Conservation (phyloP, 2,329 filamentous ascomycete species). For the Trichoderma cornu-damae region DNA sequence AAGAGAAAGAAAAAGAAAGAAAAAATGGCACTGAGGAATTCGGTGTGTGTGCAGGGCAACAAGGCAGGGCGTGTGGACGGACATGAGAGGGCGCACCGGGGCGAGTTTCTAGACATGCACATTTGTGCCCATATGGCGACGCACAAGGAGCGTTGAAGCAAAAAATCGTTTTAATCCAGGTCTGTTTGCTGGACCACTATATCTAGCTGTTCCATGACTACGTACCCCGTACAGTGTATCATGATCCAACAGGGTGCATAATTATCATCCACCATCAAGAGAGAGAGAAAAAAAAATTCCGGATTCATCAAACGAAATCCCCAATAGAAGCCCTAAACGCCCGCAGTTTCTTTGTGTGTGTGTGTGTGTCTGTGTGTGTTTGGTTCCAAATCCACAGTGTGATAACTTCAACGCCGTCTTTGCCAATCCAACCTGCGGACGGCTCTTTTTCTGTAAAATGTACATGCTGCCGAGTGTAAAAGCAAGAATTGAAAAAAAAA, state of each 20-base stretch:
- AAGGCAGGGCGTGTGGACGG: neutral
- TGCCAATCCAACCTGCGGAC: constrained; percentile 17
- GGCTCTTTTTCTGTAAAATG: constrained; percentile 16
- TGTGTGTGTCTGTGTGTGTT: constrained; percentile 13
- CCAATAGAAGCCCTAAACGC: constrained; percentile 19
- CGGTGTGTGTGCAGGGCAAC: no score
- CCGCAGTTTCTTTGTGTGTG: constrained; percentile 18
- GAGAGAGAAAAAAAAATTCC: neutral
- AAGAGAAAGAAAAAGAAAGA: no score
- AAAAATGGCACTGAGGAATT: neutral
- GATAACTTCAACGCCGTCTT: constrained; percentile 14
- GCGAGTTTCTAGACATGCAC: neutral
- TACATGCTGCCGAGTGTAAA: constrained; percentile 11
- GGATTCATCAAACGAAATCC: neutral
- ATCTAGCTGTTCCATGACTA: constrained; percentile 16
- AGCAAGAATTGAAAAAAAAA: constrained; percentile 4
- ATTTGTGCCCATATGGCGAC: neutral
- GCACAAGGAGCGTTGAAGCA: neutral
- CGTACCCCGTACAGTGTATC: constrained; percentile 20
- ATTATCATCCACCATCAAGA: constrained; percentile 19
- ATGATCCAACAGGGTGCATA: constrained; percentile 21
- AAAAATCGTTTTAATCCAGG: constrained; percentile 10
- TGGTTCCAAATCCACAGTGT: neutral
- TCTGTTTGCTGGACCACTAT: constrained; percentile 14
- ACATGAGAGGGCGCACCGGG: neutral